phyloP scores from a whole-genome alignment of 2,329 filamentous ascomycete species.

The Aspergillus pseudotamarii region DNA sequence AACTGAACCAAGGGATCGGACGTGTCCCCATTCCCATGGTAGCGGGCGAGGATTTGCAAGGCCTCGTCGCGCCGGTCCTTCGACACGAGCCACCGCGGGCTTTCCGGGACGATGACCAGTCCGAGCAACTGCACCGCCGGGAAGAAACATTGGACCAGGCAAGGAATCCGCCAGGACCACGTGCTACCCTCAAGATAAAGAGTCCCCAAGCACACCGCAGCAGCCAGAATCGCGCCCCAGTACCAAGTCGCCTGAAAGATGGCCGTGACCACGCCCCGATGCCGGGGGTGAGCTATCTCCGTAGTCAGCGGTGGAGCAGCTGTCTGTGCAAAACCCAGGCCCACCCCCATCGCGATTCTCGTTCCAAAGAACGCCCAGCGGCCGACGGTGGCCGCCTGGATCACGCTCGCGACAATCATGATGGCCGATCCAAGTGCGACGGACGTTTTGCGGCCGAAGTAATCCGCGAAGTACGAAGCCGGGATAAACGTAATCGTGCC shows the following conservation, averaged over 20 bases:
- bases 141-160: neutral
- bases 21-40: neutral
- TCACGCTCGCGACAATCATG: neutral
- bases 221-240: neutral
- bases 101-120: neutral
- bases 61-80: neutral
- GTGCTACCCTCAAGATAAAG: neutral
- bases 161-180: neutral
- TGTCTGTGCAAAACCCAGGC: neutral
- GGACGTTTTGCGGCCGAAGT: neutral
- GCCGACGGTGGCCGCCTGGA: neutral
- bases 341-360: neutral
- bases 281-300: slow-evolving; percentile 2
- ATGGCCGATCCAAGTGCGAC: neutral
- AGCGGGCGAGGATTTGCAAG: neutral
- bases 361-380: neutral
- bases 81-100: neutral
- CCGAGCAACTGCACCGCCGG: neutral
- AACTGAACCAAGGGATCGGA: neutral
- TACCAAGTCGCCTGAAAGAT: neutral
- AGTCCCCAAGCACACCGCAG: neutral
- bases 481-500: neutral
- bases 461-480: neutral
- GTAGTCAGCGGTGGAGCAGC: neutral
- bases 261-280: neutral